Conservation (phyloP, 2,329 filamentous ascomycete species). For the Aspergillus alliaceus region DNA sequence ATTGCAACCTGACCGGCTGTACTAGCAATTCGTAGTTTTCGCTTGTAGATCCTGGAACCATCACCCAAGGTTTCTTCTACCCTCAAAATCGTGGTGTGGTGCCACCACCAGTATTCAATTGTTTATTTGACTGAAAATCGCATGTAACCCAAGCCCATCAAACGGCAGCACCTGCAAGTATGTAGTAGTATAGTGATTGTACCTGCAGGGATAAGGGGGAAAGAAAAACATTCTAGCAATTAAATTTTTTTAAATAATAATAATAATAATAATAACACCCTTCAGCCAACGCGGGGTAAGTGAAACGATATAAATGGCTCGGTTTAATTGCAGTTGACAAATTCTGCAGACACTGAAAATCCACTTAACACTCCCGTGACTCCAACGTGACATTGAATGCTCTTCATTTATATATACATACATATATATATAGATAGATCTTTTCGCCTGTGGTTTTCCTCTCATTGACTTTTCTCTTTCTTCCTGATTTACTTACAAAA, state of each 20-base stretch:
- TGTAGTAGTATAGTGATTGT: slow-evolving; percentile 1
- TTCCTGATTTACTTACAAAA: not conserved
- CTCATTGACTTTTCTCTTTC: not conserved
- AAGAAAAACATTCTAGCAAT: no score
- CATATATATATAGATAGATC: no score
- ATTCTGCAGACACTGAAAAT: not conserved
- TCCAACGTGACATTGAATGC: not conserved
- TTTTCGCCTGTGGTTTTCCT: not conserved
- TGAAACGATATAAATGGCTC: not conserved
- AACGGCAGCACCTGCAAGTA: not conserved
- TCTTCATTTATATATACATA: not conserved
- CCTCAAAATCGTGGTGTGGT: not conserved
- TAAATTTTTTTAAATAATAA: no score
- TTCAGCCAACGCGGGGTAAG: not conserved
- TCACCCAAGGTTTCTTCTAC: not conserved
- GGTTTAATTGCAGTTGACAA: not conserved
- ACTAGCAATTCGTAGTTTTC: not conserved
- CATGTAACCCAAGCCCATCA: not conserved
- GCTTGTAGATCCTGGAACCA: not conserved
- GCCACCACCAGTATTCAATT: not conserved
- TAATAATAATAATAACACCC: not conserved
- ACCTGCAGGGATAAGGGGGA: not conserved
- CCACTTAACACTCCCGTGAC: not conserved
- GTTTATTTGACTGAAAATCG: not conserved
- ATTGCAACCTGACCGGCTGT: slow-evolving; percentile 1